Evolutionary conservation across 345 rosid species (phyloP).

Genomic region (Erysimum cheiranthoides): DNA sequence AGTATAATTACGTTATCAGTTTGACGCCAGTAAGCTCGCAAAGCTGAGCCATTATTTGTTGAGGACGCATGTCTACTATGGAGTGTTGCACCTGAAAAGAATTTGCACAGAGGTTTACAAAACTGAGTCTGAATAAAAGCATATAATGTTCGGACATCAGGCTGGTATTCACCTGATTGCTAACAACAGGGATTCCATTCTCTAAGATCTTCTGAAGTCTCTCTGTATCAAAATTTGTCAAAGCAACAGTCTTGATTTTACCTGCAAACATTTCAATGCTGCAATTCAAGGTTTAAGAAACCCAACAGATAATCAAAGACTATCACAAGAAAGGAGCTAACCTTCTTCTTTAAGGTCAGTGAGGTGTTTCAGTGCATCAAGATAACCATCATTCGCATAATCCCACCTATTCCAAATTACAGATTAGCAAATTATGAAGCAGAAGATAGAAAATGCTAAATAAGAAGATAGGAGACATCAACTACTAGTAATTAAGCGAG

Average conservation of each 20-base stretch:
- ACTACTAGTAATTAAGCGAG: neutral
- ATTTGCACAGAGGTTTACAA: constrained; percentile 18
- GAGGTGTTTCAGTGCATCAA: constrained; percentile 86
- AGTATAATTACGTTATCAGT: constrained; percentile 77
- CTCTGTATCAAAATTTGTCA: constrained; percentile 94
- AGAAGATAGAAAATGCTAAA: neutral
- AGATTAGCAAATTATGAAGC: no score
- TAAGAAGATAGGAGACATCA: neutral
- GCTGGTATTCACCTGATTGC: constrained; percentile 76
- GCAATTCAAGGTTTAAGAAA: constrained; percentile 31
- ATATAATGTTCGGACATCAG: neutral
- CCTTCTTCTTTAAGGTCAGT: constrained; percentile 94
- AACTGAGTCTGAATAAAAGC: neutral
- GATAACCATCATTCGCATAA: constrained; percentile 85
- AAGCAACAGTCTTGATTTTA: constrained; percentile 88
- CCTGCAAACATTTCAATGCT: constrained; percentile 55
- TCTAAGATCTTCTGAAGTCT: constrained; percentile 82
- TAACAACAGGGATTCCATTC: constrained; percentile 87
- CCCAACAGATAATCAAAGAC: constrained; percentile 31
- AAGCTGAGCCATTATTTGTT: constrained; percentile 93
- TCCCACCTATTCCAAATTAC: constrained; percentile 72
- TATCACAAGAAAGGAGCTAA: constrained; percentile 38
- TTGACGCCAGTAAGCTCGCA: constrained; percentile 91
- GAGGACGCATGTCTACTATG: constrained; percentile 95
- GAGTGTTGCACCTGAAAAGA: constrained; percentile 88